Percentiles rank a stretch among this genome's conserved stretches.
phyloP scores from a whole-genome alignment of 164 flowering plant genomes.

The Stephania yunnanensis region DNA sequence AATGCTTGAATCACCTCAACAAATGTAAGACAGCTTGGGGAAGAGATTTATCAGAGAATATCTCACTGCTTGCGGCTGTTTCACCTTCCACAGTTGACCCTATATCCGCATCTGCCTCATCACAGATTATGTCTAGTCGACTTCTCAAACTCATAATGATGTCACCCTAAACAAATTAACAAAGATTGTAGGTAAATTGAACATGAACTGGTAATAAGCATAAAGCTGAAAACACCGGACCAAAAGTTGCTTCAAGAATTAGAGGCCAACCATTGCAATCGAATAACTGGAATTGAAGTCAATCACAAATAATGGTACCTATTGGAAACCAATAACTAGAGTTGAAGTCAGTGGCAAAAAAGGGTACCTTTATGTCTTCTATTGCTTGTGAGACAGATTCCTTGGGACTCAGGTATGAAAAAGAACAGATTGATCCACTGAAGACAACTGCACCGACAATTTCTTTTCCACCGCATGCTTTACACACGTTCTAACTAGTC shows the following conservation, averaged over 20 bases:
- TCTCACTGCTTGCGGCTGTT: conserved; percentile 26
- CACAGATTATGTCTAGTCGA: conserved; percentile 75
- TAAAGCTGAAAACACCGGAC: background rate
- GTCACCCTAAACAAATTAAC: conserved; percentile 47
- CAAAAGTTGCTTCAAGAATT: conserved; percentile 1
- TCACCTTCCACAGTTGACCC: conserved; percentile 24
- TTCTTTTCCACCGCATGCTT: conserved; percentile 70
- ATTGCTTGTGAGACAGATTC: conserved; percentile 76
- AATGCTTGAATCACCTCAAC: conserved; percentile 33
- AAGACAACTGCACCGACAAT: conserved; percentile 51
- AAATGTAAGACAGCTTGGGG: conserved; percentile 34
- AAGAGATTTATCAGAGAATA: conserved; percentile 27
- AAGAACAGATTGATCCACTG: conserved; percentile 67
- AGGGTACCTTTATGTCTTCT: conserved; percentile 71
- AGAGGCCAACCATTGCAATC: no score
- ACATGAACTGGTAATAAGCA: background rate
- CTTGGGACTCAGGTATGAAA: conserved; percentile 59
- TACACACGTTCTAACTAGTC: conserved; percentile 18
- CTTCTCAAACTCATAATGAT: conserved; percentile 68
- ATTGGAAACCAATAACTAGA: background rate
- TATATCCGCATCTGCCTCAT: conserved; percentile 52
- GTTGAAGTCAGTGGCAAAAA: background rate
- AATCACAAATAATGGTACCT: background rate
- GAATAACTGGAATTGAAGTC: background rate
- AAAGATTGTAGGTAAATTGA: background rate